Evolutionary conservation across 179 eudicot genomes (phyloP), one percentile per base, ranked within the genome.

Genomic region (Beta macrorhiza): DNA sequence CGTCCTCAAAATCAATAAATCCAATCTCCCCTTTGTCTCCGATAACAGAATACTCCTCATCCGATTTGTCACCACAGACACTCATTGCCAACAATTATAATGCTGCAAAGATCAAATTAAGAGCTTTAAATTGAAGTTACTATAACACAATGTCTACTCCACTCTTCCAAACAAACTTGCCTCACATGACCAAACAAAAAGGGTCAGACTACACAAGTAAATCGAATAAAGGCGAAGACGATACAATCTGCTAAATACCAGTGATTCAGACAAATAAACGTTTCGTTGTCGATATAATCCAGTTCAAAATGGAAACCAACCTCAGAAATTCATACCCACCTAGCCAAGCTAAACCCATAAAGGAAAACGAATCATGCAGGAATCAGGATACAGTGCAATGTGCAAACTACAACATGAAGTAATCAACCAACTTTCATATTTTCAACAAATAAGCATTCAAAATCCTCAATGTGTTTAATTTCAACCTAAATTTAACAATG

Each of bases 11-110:
- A 59, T 96, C 99, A 29, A 96, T 85, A 72, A 89, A 90, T 0
- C 94, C 94, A 16, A 96, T 75, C 73, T 93, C 97, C 64, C 96
- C 99, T 86, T 88, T 94, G 79, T 94, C 98, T 63, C 84, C 89
- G 58, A 96, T 92, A 58, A 79, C 81, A 2, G 96, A 94, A 82
- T 83, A 83, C 59, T 90, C 93, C 14, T 90, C 98, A 80, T 88
- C 97, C 6, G 84, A 81, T 37, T 75, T 76, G 70, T 80, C 79
- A 22, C 76, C 81, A 62, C 79, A 81, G n/a, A 85, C 79, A 72
- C 88, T 82, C 86, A 84, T 81, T 47, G 71, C 58, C 32, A 55
- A 16, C 14, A 42, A 72, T 52, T 53, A 52, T 3, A 22, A 72
- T 52, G 44, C 53, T 25, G 52, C 61, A 14, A 63, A 72, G 61